A percentile compares a stretch with the other conserved stretches of the same genome.
These are phyloP conservation scores for Tritrichomonas musculus DNA, from an alignment of 208 protist species.

Conservation along the genomic window DNA sequence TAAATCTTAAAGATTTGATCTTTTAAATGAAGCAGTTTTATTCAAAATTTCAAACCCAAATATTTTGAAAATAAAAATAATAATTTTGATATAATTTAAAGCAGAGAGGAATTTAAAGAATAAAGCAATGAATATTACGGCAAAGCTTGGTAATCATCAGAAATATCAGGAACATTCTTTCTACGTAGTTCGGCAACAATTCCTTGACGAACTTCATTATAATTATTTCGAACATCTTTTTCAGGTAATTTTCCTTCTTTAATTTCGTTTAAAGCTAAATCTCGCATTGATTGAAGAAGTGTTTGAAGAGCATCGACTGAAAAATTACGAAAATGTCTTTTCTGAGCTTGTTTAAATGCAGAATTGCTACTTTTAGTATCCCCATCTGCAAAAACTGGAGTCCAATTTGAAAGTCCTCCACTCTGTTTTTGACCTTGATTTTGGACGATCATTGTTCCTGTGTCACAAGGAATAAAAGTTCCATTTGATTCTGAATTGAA, in stretches of 20 bases:
- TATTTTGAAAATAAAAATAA: no score
- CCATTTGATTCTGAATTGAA: not conserved
- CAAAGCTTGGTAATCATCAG: not conserved
- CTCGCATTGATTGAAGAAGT: not conserved
- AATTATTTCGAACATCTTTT: not conserved
- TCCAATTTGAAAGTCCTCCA: not conserved
- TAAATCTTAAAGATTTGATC: no score
- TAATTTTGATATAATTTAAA: no score
- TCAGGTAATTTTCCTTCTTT: not conserved
- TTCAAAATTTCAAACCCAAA: no score
- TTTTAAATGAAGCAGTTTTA: no score
- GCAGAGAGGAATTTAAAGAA: no score
- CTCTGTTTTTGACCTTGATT: not conserved
- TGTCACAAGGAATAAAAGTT: not conserved
- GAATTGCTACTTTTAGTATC: not conserved
- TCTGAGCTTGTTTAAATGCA: not conserved
- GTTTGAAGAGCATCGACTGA: not conserved
- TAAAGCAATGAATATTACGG: no score
- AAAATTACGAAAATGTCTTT: not conserved
- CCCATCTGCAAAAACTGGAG: not conserved
- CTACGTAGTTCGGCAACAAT: not conserved
- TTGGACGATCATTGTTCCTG: constrained; percentile 21
- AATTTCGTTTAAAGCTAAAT: not conserved
- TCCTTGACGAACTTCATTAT: not conserved
- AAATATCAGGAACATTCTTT: constrained; percentile 10